A percentile compares a stretch with the other conserved stretches of the same genome.
Evolutionary conservation across 768 basidiomycete genomes (phyloP).

Genomic region (Panellus pusillus): DNA sequence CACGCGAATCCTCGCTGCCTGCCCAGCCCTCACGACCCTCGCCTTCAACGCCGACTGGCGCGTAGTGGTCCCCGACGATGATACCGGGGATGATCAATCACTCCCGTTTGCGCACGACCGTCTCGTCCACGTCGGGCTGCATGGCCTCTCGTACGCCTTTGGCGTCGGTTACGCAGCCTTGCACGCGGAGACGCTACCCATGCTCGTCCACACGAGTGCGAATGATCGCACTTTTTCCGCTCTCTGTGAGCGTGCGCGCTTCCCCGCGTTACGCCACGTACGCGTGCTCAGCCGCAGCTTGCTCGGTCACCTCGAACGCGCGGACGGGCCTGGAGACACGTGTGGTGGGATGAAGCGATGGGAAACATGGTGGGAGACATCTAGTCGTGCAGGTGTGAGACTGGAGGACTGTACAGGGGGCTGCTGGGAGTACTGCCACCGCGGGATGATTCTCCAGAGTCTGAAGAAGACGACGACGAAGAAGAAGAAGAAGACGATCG

Average conservation of each 20-base stretch:
- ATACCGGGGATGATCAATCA: slow-evolving; percentile 30
- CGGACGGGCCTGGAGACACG: slow-evolving; percentile 45
- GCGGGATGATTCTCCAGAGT: slow-evolving; percentile 29
- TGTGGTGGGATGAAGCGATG: slow-evolving; percentile 54
- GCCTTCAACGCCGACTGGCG: slow-evolving; percentile 80
- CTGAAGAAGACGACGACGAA: slow-evolving; percentile 28
- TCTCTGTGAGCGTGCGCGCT: slow-evolving; percentile 45
- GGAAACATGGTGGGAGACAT: slow-evolving; percentile 68
- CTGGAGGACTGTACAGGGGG: slow-evolving; percentile 77
- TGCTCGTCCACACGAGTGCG: slow-evolving; percentile 46
- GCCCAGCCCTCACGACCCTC: slow-evolving; percentile 61
- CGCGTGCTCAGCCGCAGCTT: slow-evolving; percentile 57
- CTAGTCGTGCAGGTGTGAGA: slow-evolving; percentile 47
- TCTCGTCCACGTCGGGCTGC: slow-evolving; percentile 64
- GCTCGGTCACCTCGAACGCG: slow-evolving; percentile 57
- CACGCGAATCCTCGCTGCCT: slow-evolving; percentile 58
- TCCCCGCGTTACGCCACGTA: slow-evolving; percentile 61
- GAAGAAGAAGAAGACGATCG: slow-evolving; percentile 33
- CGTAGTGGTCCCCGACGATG: slow-evolving; percentile 30
- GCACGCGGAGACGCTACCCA: slow-evolving; percentile 45
- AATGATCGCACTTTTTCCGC: slow-evolving; percentile 70
- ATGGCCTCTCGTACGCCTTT: slow-evolving; percentile 69
- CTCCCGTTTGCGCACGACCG: slow-evolving; percentile 51
- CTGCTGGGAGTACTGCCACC: slow-evolving; percentile 53
- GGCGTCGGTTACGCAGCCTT: slow-evolving; percentile 56